These are phyloP conservation scores for Hypsizygus ulmarius DNA, from an alignment of 1,284 basidiomycete species.

Conservation along the genomic window DNA sequence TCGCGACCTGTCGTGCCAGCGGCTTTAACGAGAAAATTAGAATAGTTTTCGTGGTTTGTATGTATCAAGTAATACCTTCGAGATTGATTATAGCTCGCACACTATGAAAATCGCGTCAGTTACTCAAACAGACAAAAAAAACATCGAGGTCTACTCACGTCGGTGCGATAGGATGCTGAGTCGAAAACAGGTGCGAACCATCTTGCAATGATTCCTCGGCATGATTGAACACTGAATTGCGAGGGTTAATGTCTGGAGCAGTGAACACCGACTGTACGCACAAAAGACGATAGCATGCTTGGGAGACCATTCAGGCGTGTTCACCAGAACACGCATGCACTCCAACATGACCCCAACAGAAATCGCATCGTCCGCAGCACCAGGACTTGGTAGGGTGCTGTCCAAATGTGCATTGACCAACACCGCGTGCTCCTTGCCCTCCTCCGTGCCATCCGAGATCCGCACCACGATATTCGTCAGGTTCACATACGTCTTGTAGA, in stretches of 20 bases:
- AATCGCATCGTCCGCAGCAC: slow-evolving; percentile 88
- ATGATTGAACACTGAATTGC: slow-evolving; percentile 82
- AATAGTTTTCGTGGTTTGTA: background rate
- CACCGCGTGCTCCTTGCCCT: slow-evolving; percentile 77
- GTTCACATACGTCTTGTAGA: slow-evolving; percentile 91
- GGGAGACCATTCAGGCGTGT: slow-evolving; percentile 72
- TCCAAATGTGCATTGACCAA: slow-evolving; percentile 92
- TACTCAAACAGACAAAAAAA: background rate
- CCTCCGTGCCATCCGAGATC: slow-evolving; percentile 76
- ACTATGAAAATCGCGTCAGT: slow-evolving; percentile 33
- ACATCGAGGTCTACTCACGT: slow-evolving; percentile 46
- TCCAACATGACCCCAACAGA: slow-evolving; percentile 93
- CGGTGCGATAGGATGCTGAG: slow-evolving; percentile 73
- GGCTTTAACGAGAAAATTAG: slow-evolving; percentile 39
- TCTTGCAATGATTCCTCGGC: slow-evolving; percentile 96
- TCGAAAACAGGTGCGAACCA: slow-evolving; percentile 90
- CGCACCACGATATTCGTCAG: slow-evolving; percentile 89
- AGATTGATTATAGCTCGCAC: slow-evolving; percentile 90
- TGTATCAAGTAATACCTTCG: slow-evolving; percentile 54
- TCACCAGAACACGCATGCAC: slow-evolving; percentile 76
- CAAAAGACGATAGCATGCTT: slow-evolving; percentile 83
- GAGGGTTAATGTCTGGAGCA: background rate
- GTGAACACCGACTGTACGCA: slow-evolving; percentile 39
- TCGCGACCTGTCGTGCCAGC: slow-evolving; percentile 89
- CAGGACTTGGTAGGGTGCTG: slow-evolving; percentile 75